These are phyloP conservation scores for Barnettozyma californica DNA, from an alignment of 805 yeast genomes.

Conservation along the genomic window DNA sequence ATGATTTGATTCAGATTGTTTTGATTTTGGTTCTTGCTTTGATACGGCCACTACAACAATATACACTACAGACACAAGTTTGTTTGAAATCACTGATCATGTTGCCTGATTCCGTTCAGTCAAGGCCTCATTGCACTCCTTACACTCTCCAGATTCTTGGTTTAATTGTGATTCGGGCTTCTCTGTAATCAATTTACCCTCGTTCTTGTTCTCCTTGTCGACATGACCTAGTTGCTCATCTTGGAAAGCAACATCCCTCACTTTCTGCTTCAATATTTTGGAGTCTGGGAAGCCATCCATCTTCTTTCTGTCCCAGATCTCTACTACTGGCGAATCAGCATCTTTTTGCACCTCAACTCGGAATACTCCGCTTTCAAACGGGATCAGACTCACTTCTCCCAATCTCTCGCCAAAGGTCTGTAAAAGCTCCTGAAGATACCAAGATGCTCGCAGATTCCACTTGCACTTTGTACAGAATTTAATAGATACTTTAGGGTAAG, in stretches of 20 bases:
- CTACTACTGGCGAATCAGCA: conserved; percentile 27
- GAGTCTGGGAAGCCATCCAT: conserved; percentile 85
- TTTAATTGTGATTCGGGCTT: neutral
- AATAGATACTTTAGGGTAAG: conserved; percentile 59
- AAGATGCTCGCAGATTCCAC: conserved; percentile 84
- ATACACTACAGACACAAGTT: too few relatives aligned
- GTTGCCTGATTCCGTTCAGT: too few relatives aligned
- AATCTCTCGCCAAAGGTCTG: conserved; percentile 64
- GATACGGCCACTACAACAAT: neutral
- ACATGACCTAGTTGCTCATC: conserved; percentile 56
- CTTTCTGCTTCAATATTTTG: conserved; percentile 63
- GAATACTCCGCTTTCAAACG: conserved; percentile 54
- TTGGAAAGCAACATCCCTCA: conserved; percentile 57
- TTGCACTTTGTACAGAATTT: conserved; percentile 78
- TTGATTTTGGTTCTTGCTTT: neutral
- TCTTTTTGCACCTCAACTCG: conserved; percentile 44
- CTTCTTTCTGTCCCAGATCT: conserved; percentile 55
- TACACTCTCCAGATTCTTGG: conserved; percentile 8
- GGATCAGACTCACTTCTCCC: conserved; percentile 48
- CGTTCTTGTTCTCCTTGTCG: conserved; percentile 33
- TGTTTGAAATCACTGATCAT: too few relatives aligned
- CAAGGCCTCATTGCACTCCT: conserved; percentile 15
- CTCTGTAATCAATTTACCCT: conserved; percentile 14
- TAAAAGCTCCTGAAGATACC: conserved; percentile 83
- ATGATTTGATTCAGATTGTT: neutral